Percentiles rank a stretch among this genome's conserved stretches.
phyloP scores from a whole-genome alignment of 345 rosid species.

The Populus davidiana region DNA sequence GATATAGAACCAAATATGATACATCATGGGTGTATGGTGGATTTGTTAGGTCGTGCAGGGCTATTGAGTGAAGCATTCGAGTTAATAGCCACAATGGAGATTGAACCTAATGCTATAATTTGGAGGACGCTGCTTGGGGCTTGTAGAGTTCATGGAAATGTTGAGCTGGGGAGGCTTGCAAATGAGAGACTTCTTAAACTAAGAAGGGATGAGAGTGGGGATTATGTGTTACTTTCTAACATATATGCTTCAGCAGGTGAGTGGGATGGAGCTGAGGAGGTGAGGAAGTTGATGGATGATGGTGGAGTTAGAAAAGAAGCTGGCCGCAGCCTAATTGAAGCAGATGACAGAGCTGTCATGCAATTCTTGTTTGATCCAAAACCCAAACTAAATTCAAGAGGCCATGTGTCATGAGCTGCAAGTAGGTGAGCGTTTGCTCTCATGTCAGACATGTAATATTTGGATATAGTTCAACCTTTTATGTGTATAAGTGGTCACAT shows the following conservation, averaged over 20 bases:
- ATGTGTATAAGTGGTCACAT: not conserved
- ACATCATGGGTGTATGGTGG: slow-evolving; percentile 76
- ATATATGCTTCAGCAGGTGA: slow-evolving; percentile 61
- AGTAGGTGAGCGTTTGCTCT: slow-evolving; percentile 3
- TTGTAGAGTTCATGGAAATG: slow-evolving; percentile 54
- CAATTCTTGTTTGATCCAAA: slow-evolving; percentile 30
- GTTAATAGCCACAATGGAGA: slow-evolving; percentile 52
- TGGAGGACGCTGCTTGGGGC: slow-evolving; percentile 74
- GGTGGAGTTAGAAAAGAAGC: slow-evolving; percentile 47
- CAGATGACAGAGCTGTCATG: slow-evolving; percentile 39
- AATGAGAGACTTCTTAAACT: slow-evolving; percentile 45
- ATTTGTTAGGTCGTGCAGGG: slow-evolving; percentile 64
- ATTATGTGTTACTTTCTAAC: slow-evolving; percentile 64
- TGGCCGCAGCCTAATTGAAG: slow-evolving; percentile 51
- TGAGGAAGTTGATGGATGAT: slow-evolving; percentile 61
- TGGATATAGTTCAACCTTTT: not conserved
- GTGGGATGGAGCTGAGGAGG: slow-evolving; percentile 59
- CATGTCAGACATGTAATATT: not conserved
- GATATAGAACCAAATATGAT: slow-evolving; percentile 53
- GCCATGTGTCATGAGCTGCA: slow-evolving; percentile 13
- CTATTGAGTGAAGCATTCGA: slow-evolving; percentile 52
- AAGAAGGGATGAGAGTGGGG: slow-evolving; percentile 55
- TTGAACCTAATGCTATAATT: slow-evolving; percentile 54
- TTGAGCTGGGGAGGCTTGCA: slow-evolving; percentile 53
- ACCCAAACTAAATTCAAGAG: slow-evolving; percentile 25